Evolutionary conservation across 352 stramenopile genomes (phyloP).

Genomic region (Phytophthora colocasiae): DNA sequence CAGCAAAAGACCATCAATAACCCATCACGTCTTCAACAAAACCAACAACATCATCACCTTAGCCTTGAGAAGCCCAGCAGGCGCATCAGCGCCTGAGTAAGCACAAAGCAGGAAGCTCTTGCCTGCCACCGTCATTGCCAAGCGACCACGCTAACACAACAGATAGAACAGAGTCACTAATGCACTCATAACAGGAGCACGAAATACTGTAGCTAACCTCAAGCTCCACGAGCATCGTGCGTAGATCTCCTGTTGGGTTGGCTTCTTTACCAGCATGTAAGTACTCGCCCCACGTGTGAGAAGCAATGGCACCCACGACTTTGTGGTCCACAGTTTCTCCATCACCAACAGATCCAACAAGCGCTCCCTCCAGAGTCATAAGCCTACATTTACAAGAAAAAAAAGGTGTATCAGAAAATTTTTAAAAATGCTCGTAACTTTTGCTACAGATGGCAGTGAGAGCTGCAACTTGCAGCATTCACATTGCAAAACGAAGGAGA

Average conservation of each 20-base stretch:
- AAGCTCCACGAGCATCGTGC: slow-evolving; percentile 77
- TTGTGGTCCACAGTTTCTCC: slow-evolving; percentile 77
- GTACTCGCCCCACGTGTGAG: slow-evolving; percentile 88
- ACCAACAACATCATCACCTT: slow-evolving; percentile 54
- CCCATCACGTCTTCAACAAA: neutral
- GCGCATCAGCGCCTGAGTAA: slow-evolving; percentile 65
- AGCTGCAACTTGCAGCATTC: slow-evolving; percentile 6
- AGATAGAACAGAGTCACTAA: slow-evolving; percentile 1
- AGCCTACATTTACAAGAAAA: slow-evolving; percentile 47
- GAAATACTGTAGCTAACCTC: slow-evolving; percentile 42
- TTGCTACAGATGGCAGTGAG: slow-evolving; percentile 1
- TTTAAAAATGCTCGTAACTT: slow-evolving; percentile 4
- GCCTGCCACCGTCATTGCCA: slow-evolving; percentile 72
- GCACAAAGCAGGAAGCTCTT: slow-evolving; percentile 83
- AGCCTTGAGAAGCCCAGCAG: slow-evolving; percentile 73
- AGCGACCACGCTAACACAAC: slow-evolving; percentile 46
- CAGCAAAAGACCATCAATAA: neutral
- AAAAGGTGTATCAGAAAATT: neutral
- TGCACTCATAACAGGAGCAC: neutral
- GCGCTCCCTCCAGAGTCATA: slow-evolving; percentile 85
- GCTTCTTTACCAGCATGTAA: slow-evolving; percentile 78
- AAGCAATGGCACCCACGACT: slow-evolving; percentile 84
- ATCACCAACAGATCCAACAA: slow-evolving; percentile 78
- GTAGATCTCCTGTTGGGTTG: slow-evolving; percentile 56
- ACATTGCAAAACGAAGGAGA: neutral